Evolutionary conservation across 352 stramenopile genomes (phyloP).

Genomic region (Pythium graminicola): DNA sequence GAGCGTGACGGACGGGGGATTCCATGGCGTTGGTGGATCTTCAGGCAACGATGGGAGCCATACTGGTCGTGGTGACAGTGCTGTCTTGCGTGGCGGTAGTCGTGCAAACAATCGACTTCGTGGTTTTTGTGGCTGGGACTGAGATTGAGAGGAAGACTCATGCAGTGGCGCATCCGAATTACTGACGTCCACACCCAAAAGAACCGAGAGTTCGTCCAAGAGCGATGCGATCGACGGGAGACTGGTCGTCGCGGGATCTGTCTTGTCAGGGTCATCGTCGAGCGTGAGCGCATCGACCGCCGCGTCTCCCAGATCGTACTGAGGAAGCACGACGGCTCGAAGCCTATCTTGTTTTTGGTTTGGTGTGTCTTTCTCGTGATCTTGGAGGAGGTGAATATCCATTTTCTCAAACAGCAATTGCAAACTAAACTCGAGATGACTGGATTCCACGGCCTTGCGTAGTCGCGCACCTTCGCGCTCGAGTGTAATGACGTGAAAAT

Average conservation of each 20-base stretch:
- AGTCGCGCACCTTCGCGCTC: constrained; percentile 45
- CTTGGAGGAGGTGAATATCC: constrained; percentile 26
- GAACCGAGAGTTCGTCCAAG: neutral
- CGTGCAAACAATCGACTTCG: constrained; percentile 35
- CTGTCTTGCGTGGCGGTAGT: constrained; percentile 27
- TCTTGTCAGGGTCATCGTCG: neutral
- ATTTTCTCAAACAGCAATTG: constrained; percentile 54
- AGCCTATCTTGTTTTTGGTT: neutral
- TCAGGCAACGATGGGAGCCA: too few species aligned
- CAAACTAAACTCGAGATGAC: constrained; percentile 57
- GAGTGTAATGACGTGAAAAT: constrained; percentile 43
- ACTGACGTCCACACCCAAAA: constrained; percentile 2
- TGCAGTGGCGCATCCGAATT: too few species aligned
- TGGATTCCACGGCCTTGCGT: constrained; percentile 44
- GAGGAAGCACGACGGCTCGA: constrained; percentile 3
- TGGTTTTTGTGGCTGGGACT: constrained; percentile 9
- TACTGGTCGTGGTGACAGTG: neutral
- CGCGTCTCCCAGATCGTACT: neutral
- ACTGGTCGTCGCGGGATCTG: neutral
- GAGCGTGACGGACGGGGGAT: constrained; percentile 40
- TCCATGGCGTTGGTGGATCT: constrained; percentile 6
- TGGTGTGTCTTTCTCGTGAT: neutral
- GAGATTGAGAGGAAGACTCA: too few species aligned
- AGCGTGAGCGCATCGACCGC: constrained; percentile 9
- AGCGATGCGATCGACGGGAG: constrained; percentile 1